Percentiles rank a stretch among this genome's conserved stretches.
phyloP scores from a whole-genome alignment of 2,329 filamentous ascomycete species.

The Aspergillus sp. region DNA sequence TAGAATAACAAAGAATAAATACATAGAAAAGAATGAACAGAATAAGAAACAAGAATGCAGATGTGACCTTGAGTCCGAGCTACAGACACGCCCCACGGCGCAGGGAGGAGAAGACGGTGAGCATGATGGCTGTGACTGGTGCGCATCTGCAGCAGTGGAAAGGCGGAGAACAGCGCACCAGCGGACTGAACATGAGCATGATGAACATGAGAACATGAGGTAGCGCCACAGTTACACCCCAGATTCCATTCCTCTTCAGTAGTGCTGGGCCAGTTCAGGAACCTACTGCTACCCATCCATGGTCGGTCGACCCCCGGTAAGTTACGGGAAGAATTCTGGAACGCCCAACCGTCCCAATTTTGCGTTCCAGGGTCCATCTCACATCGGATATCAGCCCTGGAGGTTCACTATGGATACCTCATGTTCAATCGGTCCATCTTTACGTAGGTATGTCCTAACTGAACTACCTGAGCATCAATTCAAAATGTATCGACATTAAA shows the following conservation, averaged over 20 bases:
- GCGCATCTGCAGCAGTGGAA: too few species aligned
- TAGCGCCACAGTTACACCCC: neutral
- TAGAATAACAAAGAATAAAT: neutral
- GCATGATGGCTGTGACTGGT: slow-evolving; percentile 6
- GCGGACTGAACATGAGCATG: too few species aligned
- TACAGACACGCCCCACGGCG: slow-evolving; percentile 7
- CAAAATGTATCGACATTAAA: too few species aligned
- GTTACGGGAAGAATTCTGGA: slow-evolving; percentile 15
- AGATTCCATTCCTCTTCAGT: neutral
- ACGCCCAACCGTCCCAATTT: neutral
- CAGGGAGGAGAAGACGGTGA: slow-evolving; percentile 17
- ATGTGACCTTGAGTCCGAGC: slow-evolving; percentile 11
- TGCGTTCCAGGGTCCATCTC: too few species aligned
- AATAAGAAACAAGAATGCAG: slow-evolving; percentile 11
- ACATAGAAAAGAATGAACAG: neutral
- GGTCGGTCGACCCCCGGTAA: slow-evolving; percentile 10
- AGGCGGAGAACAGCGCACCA: too few species aligned
- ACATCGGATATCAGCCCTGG: too few species aligned
- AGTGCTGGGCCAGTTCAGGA: too few species aligned
- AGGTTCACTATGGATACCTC: too few species aligned
- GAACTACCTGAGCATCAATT: too few species aligned
- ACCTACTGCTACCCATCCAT: slow-evolving; percentile 1
- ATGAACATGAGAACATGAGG: too few species aligned
- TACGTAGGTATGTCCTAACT: too few species aligned
- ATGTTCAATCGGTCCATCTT: too few species aligned